A percentile compares a stretch with the other conserved stretches of the same genome.
These are phyloP conservation scores for Lentinula sp. DNA, from an alignment of 768 basidiomycete genomes.

Conservation along the genomic window DNA sequence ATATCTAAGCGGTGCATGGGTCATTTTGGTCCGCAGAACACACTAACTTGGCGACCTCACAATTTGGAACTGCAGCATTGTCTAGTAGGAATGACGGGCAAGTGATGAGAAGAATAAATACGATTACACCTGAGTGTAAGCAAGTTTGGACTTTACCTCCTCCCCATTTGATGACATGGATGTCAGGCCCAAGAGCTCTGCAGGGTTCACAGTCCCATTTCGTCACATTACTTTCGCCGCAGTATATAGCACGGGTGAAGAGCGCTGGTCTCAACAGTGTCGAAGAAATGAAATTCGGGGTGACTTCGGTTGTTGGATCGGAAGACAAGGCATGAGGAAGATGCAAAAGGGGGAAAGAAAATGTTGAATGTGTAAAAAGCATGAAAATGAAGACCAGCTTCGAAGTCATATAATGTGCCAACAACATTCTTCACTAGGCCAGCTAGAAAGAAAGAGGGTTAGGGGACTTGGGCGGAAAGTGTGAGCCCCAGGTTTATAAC, in stretches of 20 bases:
- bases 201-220: background rate
- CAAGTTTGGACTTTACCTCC: background rate
- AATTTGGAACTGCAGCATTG: background rate
- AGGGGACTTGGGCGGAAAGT: too few species aligned
- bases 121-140: too few species aligned
- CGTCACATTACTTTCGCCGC: background rate
- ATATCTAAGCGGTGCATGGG: slow-evolving; percentile 5
- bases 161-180: background rate
- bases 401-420: background rate
- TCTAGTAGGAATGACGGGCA: background rate
- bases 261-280: background rate
- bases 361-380: background rate
- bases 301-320: background rate
- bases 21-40: too few species aligned
- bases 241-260: background rate
- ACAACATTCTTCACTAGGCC: background rate
- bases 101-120: too few species aligned
- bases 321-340: background rate
- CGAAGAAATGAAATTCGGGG: background rate
- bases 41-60: background rate
- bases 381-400: background rate
- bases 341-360: background rate
- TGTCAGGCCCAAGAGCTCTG: background rate
- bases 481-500: too few species aligned
- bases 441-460: background rate